These are phyloP conservation scores for Dictyophora rubrovolvata DNA, from an alignment of 768 basidiomycete genomes.

Conservation along the genomic window DNA sequence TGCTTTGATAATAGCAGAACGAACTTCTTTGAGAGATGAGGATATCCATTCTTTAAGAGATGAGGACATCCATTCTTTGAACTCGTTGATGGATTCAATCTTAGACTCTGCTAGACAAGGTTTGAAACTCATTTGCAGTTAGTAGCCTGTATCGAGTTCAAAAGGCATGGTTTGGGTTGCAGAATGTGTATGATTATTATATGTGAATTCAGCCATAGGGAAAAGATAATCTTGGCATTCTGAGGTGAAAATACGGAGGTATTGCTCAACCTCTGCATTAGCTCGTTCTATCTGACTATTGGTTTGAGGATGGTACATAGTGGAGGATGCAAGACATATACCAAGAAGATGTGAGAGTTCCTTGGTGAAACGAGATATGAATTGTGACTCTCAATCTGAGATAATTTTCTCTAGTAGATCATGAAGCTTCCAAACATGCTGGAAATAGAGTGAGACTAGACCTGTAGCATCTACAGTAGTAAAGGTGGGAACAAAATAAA, in stretches of 20 bases:
- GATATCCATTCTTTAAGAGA: not conserved
- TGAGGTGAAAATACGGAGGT: conserved; percentile 18
- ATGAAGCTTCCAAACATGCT: no score
- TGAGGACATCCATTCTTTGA: not conserved
- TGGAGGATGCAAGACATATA: no score
- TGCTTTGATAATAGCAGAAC: not conserved
- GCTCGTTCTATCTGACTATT: no score
- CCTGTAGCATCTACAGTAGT: conserved; percentile 20
- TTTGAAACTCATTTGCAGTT: not conserved
- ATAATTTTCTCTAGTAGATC: no score
- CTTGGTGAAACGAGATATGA: no score
- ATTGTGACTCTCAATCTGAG: no score
- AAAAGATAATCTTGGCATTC: conserved; percentile 20
- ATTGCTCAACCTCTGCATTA: no score
- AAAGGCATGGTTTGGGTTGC: conserved; percentile 19
- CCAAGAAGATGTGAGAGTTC: no score
- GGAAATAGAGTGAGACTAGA: conserved; percentile 14
- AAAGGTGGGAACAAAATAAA: conserved; percentile 31
- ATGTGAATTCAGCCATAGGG: conserved; percentile 22
- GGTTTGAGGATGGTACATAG: not conserved
- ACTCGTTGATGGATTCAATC: not conserved
- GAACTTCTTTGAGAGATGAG: not conserved
- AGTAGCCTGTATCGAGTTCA: conserved; percentile 15
- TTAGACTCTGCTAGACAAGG: not conserved
- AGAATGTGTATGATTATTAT: conserved; percentile 22